phyloP scores from a whole-genome alignment of 2,329 filamentous ascomycete species.

The Pezicula carpinea region DNA sequence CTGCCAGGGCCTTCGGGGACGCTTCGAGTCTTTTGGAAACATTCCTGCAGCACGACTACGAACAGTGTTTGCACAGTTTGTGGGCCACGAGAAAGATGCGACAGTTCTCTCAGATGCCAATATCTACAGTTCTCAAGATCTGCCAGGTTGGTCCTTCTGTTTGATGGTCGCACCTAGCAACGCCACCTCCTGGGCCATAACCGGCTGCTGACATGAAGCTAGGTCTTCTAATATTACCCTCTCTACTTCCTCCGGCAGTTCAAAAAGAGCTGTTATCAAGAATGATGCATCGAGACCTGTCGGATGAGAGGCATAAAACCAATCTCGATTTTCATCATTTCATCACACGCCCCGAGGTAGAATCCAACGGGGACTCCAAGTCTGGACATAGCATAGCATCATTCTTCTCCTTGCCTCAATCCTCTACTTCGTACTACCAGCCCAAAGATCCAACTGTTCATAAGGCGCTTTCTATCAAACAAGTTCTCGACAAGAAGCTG shows the following conservation, averaged over 20 bases:
- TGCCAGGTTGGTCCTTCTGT: constrained; percentile 56
- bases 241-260: constrained; percentile 62
- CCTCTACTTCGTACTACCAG: constrained; percentile 48
- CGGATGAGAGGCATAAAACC: constrained; percentile 70
- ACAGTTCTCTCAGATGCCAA: constrained; percentile 32
- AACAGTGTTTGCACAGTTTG: constrained; percentile 39
- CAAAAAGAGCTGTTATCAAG: constrained; percentile 68
- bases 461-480: constrained; percentile 63
- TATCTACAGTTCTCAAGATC: constrained; percentile 58
- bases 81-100: constrained; percentile 18
- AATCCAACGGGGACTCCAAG: constrained; percentile 8
- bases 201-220: constrained; percentile 15
- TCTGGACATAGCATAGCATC: constrained; percentile 31
- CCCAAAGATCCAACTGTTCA: constrained; percentile 74
- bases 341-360: constrained; percentile 53
- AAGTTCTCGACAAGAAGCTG: constrained; percentile 72
- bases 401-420: constrained; percentile 49
- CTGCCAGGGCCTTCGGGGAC: constrained; percentile 21
- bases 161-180: background rate
- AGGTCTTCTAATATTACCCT: constrained; percentile 79
- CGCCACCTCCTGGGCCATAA: background rate
- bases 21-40: constrained; percentile 27
- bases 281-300: constrained; percentile 74
- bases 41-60: constrained; percentile 40
- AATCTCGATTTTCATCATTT: constrained; percentile 85